These are phyloP conservation scores for Eremothecium cymbalariae DNA, from an alignment of 1,139 yeast genomes.

Conservation along the genomic window DNA sequence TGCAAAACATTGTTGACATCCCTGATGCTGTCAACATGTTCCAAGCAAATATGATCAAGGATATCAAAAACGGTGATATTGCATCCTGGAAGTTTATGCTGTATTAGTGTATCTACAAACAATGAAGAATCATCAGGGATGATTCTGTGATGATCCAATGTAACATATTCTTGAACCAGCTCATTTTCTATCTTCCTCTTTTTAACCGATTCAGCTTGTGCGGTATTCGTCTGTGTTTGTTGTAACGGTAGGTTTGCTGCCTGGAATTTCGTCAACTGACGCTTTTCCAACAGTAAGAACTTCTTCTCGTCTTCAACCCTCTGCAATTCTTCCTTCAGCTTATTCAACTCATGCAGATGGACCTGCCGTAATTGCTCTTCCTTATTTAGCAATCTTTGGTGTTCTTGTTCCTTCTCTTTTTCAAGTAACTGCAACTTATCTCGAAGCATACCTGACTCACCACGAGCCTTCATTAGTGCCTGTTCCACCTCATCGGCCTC, in stretches of 20 bases:
- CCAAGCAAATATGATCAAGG: slow-evolving; percentile 41
- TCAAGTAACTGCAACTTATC: slow-evolving; percentile 51
- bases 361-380: slow-evolving; percentile 38
- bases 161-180: slow-evolving; percentile 15
- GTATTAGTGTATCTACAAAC: slow-evolving; percentile 35
- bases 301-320: slow-evolving; percentile 63
- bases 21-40: slow-evolving; percentile 28
- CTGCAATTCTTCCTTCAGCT: slow-evolving; percentile 41
- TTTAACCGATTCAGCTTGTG: slow-evolving; percentile 13
- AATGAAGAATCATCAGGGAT: slow-evolving; percentile 34
- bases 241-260: slow-evolving; percentile 6
- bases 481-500: slow-evolving; percentile 10
- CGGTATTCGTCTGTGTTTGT: slow-evolving; percentile 14
- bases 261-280: slow-evolving; percentile 13
- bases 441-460: slow-evolving; percentile 70
- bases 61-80: slow-evolving; percentile 42
- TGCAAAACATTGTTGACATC: slow-evolving; percentile 32
- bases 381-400: slow-evolving; percentile 13
- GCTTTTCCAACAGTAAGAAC: slow-evolving; percentile 43
- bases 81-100: slow-evolving; percentile 43
- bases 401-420: slow-evolving; percentile 27
- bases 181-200: slow-evolving; percentile 21
- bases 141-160: slow-evolving; percentile 16
- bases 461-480: slow-evolving; percentile 48
- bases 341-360: slow-evolving; percentile 40